Evolutionary conservation across 1,139 yeast species (phyloP).

Genomic region (Magnusiomyces paraingens): DNA sequence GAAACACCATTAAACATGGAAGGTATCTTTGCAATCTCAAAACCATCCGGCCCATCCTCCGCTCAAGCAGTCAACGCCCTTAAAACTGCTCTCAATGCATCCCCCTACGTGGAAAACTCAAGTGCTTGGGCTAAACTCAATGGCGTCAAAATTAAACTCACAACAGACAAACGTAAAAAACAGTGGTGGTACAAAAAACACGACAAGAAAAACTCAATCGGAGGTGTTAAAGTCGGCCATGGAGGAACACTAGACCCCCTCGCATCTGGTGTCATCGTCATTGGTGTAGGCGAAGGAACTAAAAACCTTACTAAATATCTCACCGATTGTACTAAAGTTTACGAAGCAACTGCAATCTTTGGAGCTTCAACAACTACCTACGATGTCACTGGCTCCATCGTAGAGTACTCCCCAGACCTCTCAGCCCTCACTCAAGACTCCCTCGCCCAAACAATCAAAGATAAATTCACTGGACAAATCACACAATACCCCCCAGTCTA

Average conservation of each 20-base stretch:
- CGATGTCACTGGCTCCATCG: conserved; percentile 80
- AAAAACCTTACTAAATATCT: conserved; percentile 66
- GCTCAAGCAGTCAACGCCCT: conserved; percentile 61
- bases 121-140: conserved; percentile 7
- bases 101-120: conserved; percentile 46
- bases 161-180: conserved; percentile 25
- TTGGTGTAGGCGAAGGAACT: conserved; percentile 90
- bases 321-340: conserved; percentile 58
- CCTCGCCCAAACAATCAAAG: conserved; percentile 42
- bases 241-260: conserved; percentile 97
- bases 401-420: conserved; percentile 44
- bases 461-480: conserved; percentile 67
- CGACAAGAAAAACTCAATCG: conserved; percentile 41
- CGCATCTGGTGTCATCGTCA: conserved; percentile 87
- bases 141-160: background rate
- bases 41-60: conserved; percentile 83
- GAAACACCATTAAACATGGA: conserved; percentile 4
- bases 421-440: conserved; percentile 53
- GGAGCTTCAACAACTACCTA: conserved; percentile 94
- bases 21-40: conserved; percentile 89
- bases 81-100: conserved; percentile 55
- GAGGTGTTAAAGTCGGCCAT: conserved; percentile 83
- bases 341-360: conserved; percentile 76
- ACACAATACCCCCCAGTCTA: conserved; percentile 92
- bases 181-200: conserved; percentile 27